These are phyloP conservation scores for Stemphylium lycopersici DNA, from an alignment of 2,329 filamentous ascomycete species.

Conservation along the genomic window DNA sequence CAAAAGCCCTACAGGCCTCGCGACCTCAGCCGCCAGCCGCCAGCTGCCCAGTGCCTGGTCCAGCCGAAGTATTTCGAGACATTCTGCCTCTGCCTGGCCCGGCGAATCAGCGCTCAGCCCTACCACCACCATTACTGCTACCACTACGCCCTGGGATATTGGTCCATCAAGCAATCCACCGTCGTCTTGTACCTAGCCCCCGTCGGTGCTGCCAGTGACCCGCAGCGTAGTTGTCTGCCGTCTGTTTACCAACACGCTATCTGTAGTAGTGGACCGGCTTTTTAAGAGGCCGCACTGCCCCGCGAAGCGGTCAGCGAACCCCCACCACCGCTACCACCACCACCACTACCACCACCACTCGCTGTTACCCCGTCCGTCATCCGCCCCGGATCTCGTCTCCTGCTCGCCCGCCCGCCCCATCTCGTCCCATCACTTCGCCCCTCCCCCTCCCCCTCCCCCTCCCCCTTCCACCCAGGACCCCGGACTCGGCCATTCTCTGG, in stretches of 20 bases:
- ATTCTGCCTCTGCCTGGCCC: slow-evolving; percentile 18
- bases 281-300: slow-evolving; percentile 9
- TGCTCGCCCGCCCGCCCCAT: slow-evolving; percentile 19
- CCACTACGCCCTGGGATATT: neutral
- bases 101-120: slow-evolving; percentile 36
- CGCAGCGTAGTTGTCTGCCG: slow-evolving; percentile 2
- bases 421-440: slow-evolving; percentile 32
- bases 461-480: slow-evolving; percentile 25
- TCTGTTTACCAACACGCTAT: slow-evolving; percentile 16
- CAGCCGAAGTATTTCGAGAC: slow-evolving; percentile 26
- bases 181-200: neutral
- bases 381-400: slow-evolving; percentile 9
- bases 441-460: slow-evolving; percentile 26
- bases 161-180: neutral
- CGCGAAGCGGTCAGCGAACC: slow-evolving; percentile 19
- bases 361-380: neutral
- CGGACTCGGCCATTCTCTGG: slow-evolving; percentile 49
- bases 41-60: slow-evolving; percentile 21
- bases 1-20: slow-evolving; percentile 6
- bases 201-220: neutral
- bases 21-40: slow-evolving; percentile 4
- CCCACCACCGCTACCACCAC: slow-evolving; percentile 11
- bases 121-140: slow-evolving; percentile 7
- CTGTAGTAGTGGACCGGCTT: slow-evolving; percentile 1
- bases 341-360: neutral